A percentile compares a stretch with the other conserved stretches of the same genome.
phyloP scores from a whole-genome alignment of 352 stramenopile genomes.

The Pythium diclinum region DNA sequence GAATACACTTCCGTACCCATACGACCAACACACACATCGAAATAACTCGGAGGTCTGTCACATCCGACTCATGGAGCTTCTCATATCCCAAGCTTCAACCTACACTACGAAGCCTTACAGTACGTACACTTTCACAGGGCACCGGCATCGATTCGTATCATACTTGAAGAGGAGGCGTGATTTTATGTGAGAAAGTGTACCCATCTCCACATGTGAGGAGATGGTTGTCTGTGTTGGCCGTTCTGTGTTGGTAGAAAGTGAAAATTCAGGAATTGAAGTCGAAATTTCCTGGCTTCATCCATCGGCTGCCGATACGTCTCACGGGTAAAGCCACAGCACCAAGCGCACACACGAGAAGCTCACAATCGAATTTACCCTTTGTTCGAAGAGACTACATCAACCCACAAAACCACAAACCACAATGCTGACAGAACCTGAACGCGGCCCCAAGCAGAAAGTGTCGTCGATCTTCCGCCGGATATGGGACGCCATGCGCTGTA shows the following conservation, averaged over 20 bases:
- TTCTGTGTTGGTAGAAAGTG: constrained; percentile 3
- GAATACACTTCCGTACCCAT: not conserved
- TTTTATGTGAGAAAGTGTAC: not conserved
- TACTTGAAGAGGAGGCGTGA: not conserved
- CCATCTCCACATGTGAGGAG: not conserved
- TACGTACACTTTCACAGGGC: too few species aligned
- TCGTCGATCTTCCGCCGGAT: not conserved
- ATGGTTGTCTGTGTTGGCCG: not conserved
- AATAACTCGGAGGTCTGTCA: not conserved
- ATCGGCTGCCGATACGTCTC: not conserved
- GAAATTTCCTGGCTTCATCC: not conserved
- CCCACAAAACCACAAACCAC: not conserved
- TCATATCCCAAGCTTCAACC: not conserved
- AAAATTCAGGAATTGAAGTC: not conserved
- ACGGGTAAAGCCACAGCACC: not conserved
- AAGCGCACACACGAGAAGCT: not conserved
- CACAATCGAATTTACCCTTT: not conserved
- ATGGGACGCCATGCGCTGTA: not conserved
- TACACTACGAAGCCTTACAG: not conserved
- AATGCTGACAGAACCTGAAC: not conserved
- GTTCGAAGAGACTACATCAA: not conserved
- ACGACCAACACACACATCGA: not conserved
- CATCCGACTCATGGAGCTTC: not conserved
- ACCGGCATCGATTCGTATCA: too few species aligned
- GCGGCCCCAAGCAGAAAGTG: not conserved